Evolutionary conservation across 805 yeast genomes (phyloP).

Genomic region (Candida adriatica): DNA sequence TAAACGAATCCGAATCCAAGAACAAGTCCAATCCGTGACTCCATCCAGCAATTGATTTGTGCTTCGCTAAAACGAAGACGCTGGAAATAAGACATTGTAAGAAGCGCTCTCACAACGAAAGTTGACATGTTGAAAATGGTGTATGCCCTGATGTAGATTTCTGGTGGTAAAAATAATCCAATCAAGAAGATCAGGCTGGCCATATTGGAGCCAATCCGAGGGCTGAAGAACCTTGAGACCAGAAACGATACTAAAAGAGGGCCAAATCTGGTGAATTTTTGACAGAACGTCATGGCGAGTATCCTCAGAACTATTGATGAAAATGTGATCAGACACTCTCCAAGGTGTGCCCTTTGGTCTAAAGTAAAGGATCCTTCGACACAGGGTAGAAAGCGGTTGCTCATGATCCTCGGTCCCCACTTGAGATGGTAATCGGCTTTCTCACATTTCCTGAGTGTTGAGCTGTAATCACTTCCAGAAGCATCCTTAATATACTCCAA

Average conservation of each 20-base stretch:
- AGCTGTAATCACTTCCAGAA: slow-evolving; percentile 1
- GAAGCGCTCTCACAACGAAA: slow-evolving; percentile 7
- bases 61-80: slow-evolving; percentile 8
- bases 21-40: slow-evolving; percentile 14
- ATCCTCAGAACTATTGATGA: not conserved
- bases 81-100: slow-evolving; percentile 15
- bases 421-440: not conserved
- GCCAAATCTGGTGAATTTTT: not conserved
- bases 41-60: slow-evolving; percentile 16
- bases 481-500: slow-evolving; percentile 9
- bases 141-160: slow-evolving; percentile 1
- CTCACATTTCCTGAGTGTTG: not conserved
- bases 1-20: slow-evolving; percentile 16
- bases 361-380: not conserved
- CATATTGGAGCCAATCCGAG: slow-evolving; percentile 9
- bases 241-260: slow-evolving; percentile 2
- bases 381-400: not conserved
- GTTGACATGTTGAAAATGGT: slow-evolving; percentile 6
- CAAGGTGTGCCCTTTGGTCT: not conserved
- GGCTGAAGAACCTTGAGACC: slow-evolving; percentile 7
- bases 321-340: not conserved
- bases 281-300: not conserved
- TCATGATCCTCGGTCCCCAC: not conserved
- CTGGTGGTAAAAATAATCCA: slow-evolving; percentile 8
- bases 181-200: slow-evolving; percentile 6